phyloP scores from a whole-genome alignment of 177 flowering plant species.

The Vitis hybrid region DNA sequence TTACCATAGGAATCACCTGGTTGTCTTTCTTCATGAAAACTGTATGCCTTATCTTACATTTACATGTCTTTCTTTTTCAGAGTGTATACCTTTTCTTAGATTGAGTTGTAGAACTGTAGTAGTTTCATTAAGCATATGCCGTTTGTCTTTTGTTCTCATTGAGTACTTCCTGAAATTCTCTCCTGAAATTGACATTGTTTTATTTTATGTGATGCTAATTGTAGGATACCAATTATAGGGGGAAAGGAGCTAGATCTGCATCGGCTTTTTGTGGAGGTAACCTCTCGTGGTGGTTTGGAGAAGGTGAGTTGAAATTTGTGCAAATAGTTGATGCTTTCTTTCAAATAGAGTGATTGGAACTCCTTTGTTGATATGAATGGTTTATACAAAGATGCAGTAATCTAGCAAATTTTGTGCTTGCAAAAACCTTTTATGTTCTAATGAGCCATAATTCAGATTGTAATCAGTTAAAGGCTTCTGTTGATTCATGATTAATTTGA shows the following conservation, averaged over 20 bases:
- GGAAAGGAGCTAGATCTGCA: conserved; percentile 81
- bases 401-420: too few relatives aligned
- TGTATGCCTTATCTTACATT: background rate
- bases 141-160: background rate
- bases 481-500: too few relatives aligned
- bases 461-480: too few relatives aligned
- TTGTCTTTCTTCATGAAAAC: background rate
- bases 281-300: conserved; percentile 83
- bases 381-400: too few relatives aligned
- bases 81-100: too few relatives aligned
- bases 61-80: too few relatives aligned
- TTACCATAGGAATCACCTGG: background rate
- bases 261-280: conserved; percentile 81
- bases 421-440: too few relatives aligned
- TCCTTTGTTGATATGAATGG: too few relatives aligned
- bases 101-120: too few relatives aligned
- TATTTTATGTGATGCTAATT: conserved; percentile 2
- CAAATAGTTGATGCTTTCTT: background rate
- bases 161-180: background rate
- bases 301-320: conserved; percentile 38
- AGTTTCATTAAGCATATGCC: background rate
- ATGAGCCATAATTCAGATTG: too few relatives aligned
- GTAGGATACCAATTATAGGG: conserved; percentile 80
- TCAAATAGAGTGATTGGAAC: too few relatives aligned
- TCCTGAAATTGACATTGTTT: background rate